Conservation (phyloP, 306 rosid genomes). For the Inga laurina region DNA sequence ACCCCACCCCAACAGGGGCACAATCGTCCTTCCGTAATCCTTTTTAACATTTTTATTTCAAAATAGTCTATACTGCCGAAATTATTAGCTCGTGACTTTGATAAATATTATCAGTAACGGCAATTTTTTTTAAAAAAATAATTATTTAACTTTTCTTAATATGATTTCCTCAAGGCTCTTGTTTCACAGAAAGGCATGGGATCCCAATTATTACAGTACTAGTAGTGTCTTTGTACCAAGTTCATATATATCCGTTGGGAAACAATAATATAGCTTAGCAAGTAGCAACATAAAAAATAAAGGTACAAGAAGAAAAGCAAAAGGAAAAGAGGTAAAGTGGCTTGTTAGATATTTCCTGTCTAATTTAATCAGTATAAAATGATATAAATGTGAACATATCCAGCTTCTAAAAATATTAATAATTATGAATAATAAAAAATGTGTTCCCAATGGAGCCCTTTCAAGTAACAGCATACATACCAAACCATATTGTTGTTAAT, state of each 20-base stretch:
- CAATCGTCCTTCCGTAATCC: neutral
- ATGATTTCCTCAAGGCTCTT: neutral
- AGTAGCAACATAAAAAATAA: conserved; percentile 6
- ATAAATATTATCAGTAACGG: too few species aligned
- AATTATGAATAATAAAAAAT: too few species aligned
- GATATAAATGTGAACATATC: neutral
- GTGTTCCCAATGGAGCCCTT: too few species aligned
- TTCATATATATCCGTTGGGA: neutral
- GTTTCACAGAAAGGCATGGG: neutral
- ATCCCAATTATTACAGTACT: neutral
- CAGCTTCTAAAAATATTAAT: neutral
- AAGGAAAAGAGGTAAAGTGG: neutral
- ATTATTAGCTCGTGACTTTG: neutral
- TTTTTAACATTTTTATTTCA: too few species aligned
- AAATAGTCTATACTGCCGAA: too few species aligned
- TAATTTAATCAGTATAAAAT: neutral
- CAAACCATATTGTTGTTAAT: neutral
- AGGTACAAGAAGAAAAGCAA: neutral
- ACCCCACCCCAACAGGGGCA: neutral
- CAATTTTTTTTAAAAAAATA: too few species aligned
- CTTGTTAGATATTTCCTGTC: neutral
- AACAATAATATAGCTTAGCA: neutral
- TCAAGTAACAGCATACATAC: too few species aligned
- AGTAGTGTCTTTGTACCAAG: neutral
- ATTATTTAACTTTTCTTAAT: neutral